Base-by-base conservation (phyloP, 1,139 yeast species). In the Suhomyces terraborum region DNA sequence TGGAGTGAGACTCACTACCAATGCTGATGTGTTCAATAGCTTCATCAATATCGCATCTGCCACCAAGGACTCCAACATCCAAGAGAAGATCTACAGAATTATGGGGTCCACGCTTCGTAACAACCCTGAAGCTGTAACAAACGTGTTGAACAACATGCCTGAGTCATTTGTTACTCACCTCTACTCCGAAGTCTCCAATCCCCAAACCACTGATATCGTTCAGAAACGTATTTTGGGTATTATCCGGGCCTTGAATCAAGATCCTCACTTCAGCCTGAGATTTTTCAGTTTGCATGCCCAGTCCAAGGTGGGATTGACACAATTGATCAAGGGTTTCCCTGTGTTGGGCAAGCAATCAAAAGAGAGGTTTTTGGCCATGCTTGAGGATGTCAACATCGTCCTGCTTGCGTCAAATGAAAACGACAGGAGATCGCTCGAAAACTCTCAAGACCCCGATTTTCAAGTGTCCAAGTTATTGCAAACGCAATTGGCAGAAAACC, bases 81-180 rank as follows among this genome's bases (percentile, higher is more conserved):
- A 64, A 38, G 88, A 83, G 45, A 54, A 71, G 37, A 52, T 73
- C 1, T 69, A 75, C 30, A 63, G 84, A 49, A 66, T 81, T 32
- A 66, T 83, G 50, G 77, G 80, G 0, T 68, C 83, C 7, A 61
- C 83, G 3, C 66, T 88, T 39, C 73, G 95, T 53, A 88, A 88
- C 57, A 88, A 88, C 55, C 82, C 82, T 0, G 77, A 75, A 2
- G 91, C 95, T 0, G 63, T 80, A 10, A 58, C 64, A 8, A 60
- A 59, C 31, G 61, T 47, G 40, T 54, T 55, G 36, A 36, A 37
- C 30, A 37, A 50, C 34, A 41, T 51, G 10, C 35, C 47, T 6
- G 27, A 39, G 13, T 37, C 30, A 18, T 53, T 49, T 27, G 36
- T 55, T 8, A 43, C 45, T 8, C 39, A 35, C 8, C 48, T 58